Base-by-base conservation (phyloP, 257 asterid species). In the Penstemon barbatus region DNA sequence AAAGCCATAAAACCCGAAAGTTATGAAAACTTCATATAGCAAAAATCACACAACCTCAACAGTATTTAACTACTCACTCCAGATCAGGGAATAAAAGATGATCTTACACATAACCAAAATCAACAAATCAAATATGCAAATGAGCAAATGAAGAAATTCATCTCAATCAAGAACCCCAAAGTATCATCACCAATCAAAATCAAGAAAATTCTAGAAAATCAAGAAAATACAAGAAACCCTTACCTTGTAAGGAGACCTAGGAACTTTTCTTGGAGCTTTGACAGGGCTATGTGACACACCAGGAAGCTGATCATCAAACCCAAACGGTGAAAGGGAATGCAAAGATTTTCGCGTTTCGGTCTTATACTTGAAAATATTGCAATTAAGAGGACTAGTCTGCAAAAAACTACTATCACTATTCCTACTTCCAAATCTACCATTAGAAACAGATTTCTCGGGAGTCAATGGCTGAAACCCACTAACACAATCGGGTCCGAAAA, bases 161-260 rank as follows among this genome's bases (percentile, higher is more conserved):
- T 8, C n/a, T 9, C 37, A 38, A 41, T 71, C 78, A 72, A 60
- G 33, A 53, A 62, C 33, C 18, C 37, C 65, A 57, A 39, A 8
- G 38, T 37, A 41, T 5, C 65, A 11, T 50, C 55, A 51, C 41
- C 63, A 71, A 37, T 49, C 2, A 49, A 52, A 69, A 43, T 3
- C 8, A 45, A 40, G 37, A 78, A 50, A 46, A 9, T n/a, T 8
- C 19, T 43, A 5, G 13, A 68, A 37, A 58, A 15, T 4, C 7
- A 19, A 58, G 37, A 43, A 66, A 40, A 25, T 25, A 25, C 33
- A 25, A 25, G 33, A 25, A 25, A 48, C 63, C 3, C 19, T 42
- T 41, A 87, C 99, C 99, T 93, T 93, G 74, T 83, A 87, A 40
- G 99, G 96, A 48, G 96, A 82, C 63, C 95, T 83, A 3, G 92